These are phyloP conservation scores for Ophiostoma ulmi DNA, from an alignment of 2,329 filamentous ascomycete species.

Conservation along the genomic window DNA sequence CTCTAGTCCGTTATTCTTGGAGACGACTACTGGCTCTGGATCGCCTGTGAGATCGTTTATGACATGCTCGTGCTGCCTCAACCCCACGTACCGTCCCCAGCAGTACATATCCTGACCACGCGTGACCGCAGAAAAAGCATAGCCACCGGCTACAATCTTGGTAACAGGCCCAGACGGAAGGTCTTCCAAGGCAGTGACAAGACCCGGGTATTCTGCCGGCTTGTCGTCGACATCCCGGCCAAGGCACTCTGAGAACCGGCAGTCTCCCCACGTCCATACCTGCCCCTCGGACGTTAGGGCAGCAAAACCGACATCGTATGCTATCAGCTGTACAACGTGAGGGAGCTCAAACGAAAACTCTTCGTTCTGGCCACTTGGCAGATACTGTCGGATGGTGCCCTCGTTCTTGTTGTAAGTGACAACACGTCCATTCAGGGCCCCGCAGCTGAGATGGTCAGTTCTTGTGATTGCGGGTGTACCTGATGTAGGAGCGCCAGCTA, in stretches of 20 bases:
- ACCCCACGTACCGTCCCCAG: constrained; percentile 50
- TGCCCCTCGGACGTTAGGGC: constrained; percentile 42
- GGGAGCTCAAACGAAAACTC: constrained; percentile 29
- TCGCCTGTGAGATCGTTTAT: constrained; percentile 29
- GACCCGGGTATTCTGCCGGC: constrained; percentile 43
- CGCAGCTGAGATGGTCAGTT: neutral
- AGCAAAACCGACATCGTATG: constrained; percentile 48
- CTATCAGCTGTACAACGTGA: constrained; percentile 39
- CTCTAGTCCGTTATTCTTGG: constrained; percentile 48
- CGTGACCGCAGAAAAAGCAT: constrained; percentile 54
- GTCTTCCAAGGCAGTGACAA: constrained; percentile 47
- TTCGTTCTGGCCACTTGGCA: neutral
- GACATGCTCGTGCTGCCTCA: constrained; percentile 18
- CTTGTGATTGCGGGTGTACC: neutral
- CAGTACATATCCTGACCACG: constrained; percentile 54
- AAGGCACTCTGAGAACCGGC: constrained; percentile 52
- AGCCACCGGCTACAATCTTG: constrained; percentile 53
- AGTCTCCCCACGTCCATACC: constrained; percentile 54
- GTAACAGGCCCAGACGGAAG: constrained; percentile 48
- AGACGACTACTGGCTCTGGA: constrained; percentile 45
- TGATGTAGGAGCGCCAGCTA: neutral
- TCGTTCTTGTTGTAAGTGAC: neutral
- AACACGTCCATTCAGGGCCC: constrained; percentile 11
- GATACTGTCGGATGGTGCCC: constrained; percentile 31
- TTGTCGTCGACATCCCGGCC: constrained; percentile 43